These are phyloP conservation scores for Pholiota microspora DNA, from an alignment of 768 basidiomycete species.

Conservation along the genomic window DNA sequence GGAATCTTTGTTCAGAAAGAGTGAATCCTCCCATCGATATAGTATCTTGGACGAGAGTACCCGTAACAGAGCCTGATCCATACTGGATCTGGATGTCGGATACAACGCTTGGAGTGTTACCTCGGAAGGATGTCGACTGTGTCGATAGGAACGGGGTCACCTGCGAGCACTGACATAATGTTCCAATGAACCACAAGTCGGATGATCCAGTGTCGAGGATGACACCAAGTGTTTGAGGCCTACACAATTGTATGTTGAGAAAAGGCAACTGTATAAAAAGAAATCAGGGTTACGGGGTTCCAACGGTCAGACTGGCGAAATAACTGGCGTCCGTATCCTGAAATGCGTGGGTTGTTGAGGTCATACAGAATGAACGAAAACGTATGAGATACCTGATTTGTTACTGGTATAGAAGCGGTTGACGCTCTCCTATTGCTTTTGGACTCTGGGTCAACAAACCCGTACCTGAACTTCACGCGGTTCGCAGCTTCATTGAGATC, in stretches of 20 bases:
- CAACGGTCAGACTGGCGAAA: conserved; percentile 52
- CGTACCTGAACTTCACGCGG: conserved; percentile 46
- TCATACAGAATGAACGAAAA: background rate
- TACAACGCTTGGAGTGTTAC: background rate
- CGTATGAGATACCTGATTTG: conserved; percentile 45
- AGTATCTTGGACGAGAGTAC: conserved; percentile 54
- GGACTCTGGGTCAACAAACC: conserved; percentile 15
- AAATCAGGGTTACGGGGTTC: conserved; percentile 55
- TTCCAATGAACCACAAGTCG: conserved; percentile 75
- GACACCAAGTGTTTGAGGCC: conserved; percentile 68
- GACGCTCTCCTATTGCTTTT: conserved; percentile 31
- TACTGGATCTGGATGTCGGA: conserved; percentile 40
- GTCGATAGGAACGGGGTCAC: conserved; percentile 44
- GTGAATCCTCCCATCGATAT: conserved; percentile 67
- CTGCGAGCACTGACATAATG: background rate
- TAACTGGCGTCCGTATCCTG: conserved; percentile 59
- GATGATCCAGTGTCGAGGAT: conserved; percentile 91
- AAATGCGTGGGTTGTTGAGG: background rate
- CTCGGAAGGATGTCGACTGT: conserved; percentile 23
- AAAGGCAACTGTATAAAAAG: background rate
- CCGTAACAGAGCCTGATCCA: conserved; percentile 68
- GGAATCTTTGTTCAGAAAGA: conserved; percentile 50
- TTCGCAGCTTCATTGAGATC: conserved; percentile 38
- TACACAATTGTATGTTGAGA: conserved; percentile 20
- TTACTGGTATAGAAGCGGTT: conserved; percentile 35